These are phyloP conservation scores for rapeseed (Brassica napus) DNA, from an alignment of 345 rosid genomes.

Conservation along the genomic window DNA sequence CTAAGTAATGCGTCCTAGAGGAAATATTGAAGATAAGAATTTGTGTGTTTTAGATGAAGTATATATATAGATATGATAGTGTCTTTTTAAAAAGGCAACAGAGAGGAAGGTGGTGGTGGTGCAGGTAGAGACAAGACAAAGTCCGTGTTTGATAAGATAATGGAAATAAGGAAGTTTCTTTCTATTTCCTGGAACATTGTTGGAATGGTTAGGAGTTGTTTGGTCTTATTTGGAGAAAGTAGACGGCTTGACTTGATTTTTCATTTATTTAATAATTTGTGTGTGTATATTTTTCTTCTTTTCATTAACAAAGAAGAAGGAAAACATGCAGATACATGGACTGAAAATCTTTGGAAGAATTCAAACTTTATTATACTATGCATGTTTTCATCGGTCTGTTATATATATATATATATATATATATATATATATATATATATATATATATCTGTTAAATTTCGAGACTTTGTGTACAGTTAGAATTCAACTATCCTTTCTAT, in stretches of 20 bases:
- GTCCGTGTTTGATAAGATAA: slow-evolving; percentile 16
- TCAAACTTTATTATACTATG: background rate
- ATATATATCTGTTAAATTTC: background rate
- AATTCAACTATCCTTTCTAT: slow-evolving; percentile 8
- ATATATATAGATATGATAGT: slow-evolving; percentile 3
- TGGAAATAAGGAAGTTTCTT: slow-evolving; percentile 23
- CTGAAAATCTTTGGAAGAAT: background rate
- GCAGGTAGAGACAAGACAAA: slow-evolving; percentile 18
- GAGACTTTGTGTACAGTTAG: background rate
- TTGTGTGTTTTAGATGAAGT: background rate
- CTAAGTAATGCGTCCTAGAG: background rate
- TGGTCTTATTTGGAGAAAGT: slow-evolving; percentile 27
- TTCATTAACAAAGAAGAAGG: background rate
- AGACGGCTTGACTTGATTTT: background rate
- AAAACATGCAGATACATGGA: background rate
- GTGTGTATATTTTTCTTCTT: background rate
- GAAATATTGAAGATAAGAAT: slow-evolving; percentile 18
- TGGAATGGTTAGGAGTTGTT: background rate
- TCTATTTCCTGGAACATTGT: background rate
- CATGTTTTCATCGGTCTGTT: background rate
- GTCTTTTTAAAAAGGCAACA: background rate
- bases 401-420: background rate
- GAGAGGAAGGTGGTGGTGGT: slow-evolving; percentile 20
- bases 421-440: background rate
- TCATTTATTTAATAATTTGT: background rate